phyloP scores from a whole-genome alignment of 176 grass and related monocot species.

The Metroxylon sagu region DNA sequence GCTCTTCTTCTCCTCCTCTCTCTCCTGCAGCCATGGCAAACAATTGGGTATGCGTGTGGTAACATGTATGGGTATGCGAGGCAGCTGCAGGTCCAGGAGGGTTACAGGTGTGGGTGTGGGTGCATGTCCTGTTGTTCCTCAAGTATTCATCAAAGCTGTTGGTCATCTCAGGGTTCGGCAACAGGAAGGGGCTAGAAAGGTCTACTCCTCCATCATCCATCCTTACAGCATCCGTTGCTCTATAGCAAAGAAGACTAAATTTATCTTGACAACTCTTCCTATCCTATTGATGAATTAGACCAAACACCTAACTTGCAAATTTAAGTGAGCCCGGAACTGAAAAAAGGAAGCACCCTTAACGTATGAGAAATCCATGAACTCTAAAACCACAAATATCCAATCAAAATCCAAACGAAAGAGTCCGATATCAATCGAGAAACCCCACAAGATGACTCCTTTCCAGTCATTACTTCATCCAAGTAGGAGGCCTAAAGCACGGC shows the following conservation, averaged over 20 bases:
- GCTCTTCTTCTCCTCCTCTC: slow-evolving; percentile 5
- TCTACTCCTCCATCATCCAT: slow-evolving; percentile 64
- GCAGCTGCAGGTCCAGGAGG: slow-evolving; percentile 40
- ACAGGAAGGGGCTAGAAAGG: slow-evolving; percentile 55
- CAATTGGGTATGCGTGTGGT: slow-evolving; percentile 75
- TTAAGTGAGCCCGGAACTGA: too few relatives aligned
- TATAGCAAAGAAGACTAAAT: slow-evolving; percentile 7
- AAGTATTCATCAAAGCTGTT: slow-evolving; percentile 58
- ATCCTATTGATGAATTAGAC: background rate
- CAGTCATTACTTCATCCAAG: too few relatives aligned
- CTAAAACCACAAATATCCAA: too few relatives aligned
- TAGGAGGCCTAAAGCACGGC: too few relatives aligned
- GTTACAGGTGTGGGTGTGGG: slow-evolving; percentile 85
- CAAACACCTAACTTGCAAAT: too few relatives aligned
- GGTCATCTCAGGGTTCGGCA: slow-evolving; percentile 37
- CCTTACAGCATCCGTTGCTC: slow-evolving; percentile 5
- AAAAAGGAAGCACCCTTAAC: too few relatives aligned
- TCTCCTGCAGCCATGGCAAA: slow-evolving; percentile 12
- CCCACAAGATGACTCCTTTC: too few relatives aligned
- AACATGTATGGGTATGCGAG: slow-evolving; percentile 69
- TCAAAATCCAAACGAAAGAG: too few relatives aligned
- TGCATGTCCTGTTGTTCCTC: slow-evolving; percentile 42
- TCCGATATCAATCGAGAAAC: too few relatives aligned
- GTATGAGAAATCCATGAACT: too few relatives aligned
- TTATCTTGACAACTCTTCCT: slow-evolving; percentile 17